phyloP scores from a whole-genome alignment of 306 rosid genomes.

The Malus fusca region DNA sequence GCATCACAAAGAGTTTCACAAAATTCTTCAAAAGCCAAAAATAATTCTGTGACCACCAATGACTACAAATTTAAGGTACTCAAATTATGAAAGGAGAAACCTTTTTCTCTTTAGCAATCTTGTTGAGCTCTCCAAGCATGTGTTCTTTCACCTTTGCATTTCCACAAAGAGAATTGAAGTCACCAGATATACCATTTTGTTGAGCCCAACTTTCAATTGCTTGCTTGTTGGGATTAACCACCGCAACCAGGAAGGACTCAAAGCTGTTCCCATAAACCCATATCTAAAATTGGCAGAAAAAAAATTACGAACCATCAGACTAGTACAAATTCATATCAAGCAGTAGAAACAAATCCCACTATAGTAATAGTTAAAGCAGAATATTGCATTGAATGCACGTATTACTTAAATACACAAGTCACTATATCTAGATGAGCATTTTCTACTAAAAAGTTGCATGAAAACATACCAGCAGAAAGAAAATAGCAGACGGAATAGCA shows the following conservation, averaged over 20 bases:
- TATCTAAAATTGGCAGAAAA: slow-evolving; percentile 43
- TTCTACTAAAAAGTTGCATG: too few relatives aligned
- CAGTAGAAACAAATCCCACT: slow-evolving; percentile 6
- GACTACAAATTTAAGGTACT: background rate
- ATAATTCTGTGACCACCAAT: background rate
- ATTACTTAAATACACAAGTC: too few relatives aligned
- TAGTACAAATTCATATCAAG: background rate
- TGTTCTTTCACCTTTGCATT: slow-evolving; percentile 56
- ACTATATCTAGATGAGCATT: too few relatives aligned
- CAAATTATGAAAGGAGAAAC: slow-evolving; percentile 25
- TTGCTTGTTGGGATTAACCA: slow-evolving; percentile 56
- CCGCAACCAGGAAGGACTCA: slow-evolving; percentile 85
- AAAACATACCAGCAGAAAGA: too few relatives aligned
- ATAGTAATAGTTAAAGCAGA: background rate
- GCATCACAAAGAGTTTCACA: slow-evolving; percentile 10
- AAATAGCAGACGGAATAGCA: too few relatives aligned
- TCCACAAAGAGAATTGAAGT: slow-evolving; percentile 64
- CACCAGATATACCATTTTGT: slow-evolving; percentile 63
- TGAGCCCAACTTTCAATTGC: slow-evolving; percentile 73
- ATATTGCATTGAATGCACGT: background rate
- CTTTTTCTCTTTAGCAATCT: slow-evolving; percentile 77
- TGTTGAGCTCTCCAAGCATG: slow-evolving; percentile 60
- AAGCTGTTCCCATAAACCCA: slow-evolving; percentile 97
- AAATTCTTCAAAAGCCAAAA: background rate
- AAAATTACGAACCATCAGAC: background rate